phyloP scores from a whole-genome alignment of 306 rosid species.

The Cucurbita ficifolia region DNA sequence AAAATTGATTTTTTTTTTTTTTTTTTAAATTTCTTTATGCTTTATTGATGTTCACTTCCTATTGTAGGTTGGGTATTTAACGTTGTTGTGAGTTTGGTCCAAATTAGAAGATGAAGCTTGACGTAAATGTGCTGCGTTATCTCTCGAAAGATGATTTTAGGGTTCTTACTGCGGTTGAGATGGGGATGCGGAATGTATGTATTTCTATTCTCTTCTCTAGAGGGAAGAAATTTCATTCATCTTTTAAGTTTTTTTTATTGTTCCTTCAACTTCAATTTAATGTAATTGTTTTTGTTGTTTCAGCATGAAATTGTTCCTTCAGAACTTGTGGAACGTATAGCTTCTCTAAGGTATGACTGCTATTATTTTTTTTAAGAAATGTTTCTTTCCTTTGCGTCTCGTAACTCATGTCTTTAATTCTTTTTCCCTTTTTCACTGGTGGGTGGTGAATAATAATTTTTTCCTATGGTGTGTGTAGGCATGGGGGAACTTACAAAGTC shows the following conservation, averaged over 20 bases:
- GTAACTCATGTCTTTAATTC: neutral
- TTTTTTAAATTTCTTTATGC: no score
- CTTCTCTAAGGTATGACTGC: conserved; percentile 46
- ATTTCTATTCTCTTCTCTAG: neutral
- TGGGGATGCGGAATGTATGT: conserved; percentile 80
- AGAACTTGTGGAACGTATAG: conserved; percentile 63
- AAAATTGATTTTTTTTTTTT: no score
- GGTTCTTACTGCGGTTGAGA: conserved; percentile 84
- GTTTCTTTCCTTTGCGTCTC: neutral
- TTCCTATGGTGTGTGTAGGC: conserved; percentile 27
- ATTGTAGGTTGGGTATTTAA: neutral
- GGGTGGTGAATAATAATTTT: neutral
- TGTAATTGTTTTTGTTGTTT: conserved; percentile 1
- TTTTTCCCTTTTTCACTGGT: neutral
- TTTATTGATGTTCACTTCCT: no score
- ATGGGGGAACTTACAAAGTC: conserved; percentile 85
- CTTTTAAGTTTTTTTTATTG: neutral
- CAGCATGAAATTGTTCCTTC: conserved; percentile 78
- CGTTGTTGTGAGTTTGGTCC: neutral
- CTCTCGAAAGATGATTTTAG: conserved; percentile 82
- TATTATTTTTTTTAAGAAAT: neutral
- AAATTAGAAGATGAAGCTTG: conserved; percentile 49
- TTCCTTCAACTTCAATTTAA: no score
- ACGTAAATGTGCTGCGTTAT: conserved; percentile 62
- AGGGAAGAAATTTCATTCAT: neutral